Conservation (phyloP, 116 monocot genomes). For the Cymodocea nodosa region DNA sequence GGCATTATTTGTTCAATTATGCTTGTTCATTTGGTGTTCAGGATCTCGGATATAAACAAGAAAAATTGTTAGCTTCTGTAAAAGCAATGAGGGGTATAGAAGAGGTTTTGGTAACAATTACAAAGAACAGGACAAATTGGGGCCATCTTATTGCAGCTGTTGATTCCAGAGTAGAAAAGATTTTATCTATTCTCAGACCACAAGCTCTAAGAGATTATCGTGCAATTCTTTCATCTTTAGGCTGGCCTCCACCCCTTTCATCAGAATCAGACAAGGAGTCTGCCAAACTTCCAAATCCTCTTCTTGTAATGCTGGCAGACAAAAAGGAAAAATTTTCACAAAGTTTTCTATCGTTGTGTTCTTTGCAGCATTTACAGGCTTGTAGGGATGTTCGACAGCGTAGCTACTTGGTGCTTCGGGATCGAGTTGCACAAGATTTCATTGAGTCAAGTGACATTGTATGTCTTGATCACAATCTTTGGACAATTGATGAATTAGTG, state of each 20-base stretch:
- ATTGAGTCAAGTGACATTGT: background rate
- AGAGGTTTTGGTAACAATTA: constrained; percentile 18
- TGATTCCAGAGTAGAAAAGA: constrained; percentile 53
- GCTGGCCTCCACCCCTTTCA: constrained; percentile 61
- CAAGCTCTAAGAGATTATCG: constrained; percentile 53
- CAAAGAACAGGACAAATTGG: constrained; percentile 25
- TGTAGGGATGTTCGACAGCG: constrained; percentile 8
- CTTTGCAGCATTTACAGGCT: constrained; percentile 48
- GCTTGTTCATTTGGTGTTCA: constrained; percentile 9
- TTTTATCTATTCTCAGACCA: constrained; percentile 39
- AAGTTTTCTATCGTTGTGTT: constrained; percentile 46
- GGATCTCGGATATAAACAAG: constrained; percentile 29
- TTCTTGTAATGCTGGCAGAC: constrained; percentile 45
- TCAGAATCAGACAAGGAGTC: constrained; percentile 12
- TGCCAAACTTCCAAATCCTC: constrained; percentile 31
- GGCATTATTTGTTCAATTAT: background rate
- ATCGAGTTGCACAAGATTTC: background rate
- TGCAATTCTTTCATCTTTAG: constrained; percentile 40
- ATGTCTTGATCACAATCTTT: constrained; percentile 16
- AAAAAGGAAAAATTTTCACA: constrained; percentile 38
- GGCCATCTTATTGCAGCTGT: constrained; percentile 39
- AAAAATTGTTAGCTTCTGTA: constrained; percentile 31
- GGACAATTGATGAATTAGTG: constrained; percentile 63
- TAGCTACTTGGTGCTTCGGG: background rate
- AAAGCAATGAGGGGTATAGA: constrained; percentile 46